Percentiles rank a stretch among this genome's conserved stretches.
phyloP scores from a whole-genome alignment of 352 stramenopile species.

The Globisporangium polare region DNA sequence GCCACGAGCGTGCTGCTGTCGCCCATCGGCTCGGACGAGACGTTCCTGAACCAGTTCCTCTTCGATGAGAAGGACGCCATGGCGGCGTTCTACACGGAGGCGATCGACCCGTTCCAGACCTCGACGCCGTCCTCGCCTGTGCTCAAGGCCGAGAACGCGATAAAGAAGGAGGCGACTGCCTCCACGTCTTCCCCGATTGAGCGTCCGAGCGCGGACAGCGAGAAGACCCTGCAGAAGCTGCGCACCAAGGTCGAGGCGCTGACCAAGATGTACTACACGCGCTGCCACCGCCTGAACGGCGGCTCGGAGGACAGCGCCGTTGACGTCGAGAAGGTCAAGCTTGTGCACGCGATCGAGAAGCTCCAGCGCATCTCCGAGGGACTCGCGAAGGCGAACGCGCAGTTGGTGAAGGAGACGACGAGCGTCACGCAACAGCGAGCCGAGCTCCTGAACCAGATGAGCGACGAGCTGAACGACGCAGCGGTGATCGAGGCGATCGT shows the following conservation, averaged over 20 bases:
- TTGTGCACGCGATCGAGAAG: constrained; percentile 45
- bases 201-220: constrained; percentile 15
- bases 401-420: constrained; percentile 30
- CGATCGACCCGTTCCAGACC: constrained; percentile 54
- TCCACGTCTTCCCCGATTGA: neutral
- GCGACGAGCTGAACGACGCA: constrained; percentile 5
- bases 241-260: constrained; percentile 46
- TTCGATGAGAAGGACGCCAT: constrained; percentile 59
- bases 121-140: constrained; percentile 13
- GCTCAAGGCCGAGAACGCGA: constrained; percentile 10
- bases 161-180: neutral
- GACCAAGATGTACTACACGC: constrained; percentile 61
- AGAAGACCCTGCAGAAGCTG: constrained; percentile 45
- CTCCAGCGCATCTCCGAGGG: constrained; percentile 45
- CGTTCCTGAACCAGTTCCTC: constrained; percentile 37
- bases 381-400: constrained; percentile 39
- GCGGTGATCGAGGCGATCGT: constrained; percentile 9
- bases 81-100: constrained; percentile 53
- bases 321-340: constrained; percentile 42
- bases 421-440: constrained; percentile 16
- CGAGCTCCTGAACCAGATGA: neutral
- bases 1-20: constrained; percentile 55
- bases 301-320: constrained; percentile 14
- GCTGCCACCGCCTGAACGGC: constrained; percentile 37
- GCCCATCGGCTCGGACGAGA: constrained; percentile 48